Conservation (phyloP, 495 filamentous ascomycete genomes). For the Aspergillus ellipticus region DNA sequence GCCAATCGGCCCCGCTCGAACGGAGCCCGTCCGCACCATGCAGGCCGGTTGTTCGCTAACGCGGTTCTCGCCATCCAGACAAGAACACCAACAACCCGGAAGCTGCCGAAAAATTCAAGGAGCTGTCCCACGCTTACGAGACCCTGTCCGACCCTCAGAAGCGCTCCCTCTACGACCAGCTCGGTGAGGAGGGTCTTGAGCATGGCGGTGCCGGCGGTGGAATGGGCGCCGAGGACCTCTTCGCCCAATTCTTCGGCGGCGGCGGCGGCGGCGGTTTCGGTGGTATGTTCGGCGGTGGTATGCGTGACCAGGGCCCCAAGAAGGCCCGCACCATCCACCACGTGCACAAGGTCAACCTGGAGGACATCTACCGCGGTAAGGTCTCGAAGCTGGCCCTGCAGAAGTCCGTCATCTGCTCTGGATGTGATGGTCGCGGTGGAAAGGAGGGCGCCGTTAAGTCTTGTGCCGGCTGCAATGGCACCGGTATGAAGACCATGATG, state of each 20-base stretch:
- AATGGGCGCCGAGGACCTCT: conserved; percentile 95
- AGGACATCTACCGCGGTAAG: conserved; percentile 98
- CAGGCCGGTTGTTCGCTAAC: conserved; percentile 2
- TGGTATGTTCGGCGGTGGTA: conserved; percentile 80
- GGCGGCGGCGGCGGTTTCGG: conserved; percentile 64
- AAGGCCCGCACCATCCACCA: conserved; percentile 97
- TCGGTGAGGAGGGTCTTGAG: conserved; percentile 94
- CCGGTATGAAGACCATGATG: conserved; percentile 99
- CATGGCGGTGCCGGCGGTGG: conserved; percentile 76
- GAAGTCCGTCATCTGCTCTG: conserved; percentile 93
- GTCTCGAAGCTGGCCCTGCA: conserved; percentile 95
- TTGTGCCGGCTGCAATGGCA: conserved; percentile 84
- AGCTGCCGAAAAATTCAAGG: conserved; percentile 96
- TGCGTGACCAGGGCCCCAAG: conserved; percentile 79
- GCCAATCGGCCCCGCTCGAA: neutral
- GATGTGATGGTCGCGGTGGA: conserved; percentile 92
- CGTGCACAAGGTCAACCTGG: conserved; percentile 94
- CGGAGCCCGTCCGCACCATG: neutral
- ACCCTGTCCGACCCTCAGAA: conserved; percentile 88
- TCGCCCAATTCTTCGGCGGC: conserved; percentile 96
- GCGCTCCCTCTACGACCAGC: conserved; percentile 88
- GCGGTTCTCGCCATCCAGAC: conserved; percentile 50
- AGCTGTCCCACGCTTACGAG: conserved; percentile 93
- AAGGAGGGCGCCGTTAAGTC: conserved; percentile 95
- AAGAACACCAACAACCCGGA: conserved; percentile 94